Conservation (phyloP, 78 protist genomes). For the Chrysochromulina tobinii region DNA sequence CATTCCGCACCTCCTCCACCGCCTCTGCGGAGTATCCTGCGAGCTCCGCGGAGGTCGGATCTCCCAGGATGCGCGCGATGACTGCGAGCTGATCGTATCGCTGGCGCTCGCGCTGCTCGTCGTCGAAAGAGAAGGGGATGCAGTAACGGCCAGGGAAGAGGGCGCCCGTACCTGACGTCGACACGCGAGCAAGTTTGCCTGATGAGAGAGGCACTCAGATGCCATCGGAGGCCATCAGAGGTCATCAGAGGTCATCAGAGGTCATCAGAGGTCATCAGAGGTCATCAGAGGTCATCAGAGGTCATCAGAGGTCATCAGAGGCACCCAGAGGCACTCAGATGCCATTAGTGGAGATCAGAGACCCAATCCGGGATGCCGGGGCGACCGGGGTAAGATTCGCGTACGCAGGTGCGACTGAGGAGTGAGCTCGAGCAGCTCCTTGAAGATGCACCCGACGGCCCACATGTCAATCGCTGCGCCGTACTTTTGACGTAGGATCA, state of each 20-base stretch:
- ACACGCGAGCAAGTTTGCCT: too few species aligned
- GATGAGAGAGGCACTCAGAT: too few species aligned
- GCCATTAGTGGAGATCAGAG: too few species aligned
- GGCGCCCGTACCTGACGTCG: neutral
- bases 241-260: too few species aligned
- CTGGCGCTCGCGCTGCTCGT: neutral
- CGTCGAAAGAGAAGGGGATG: constrained; percentile 15
- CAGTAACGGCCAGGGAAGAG: constrained; percentile 18
- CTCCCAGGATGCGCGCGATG: neutral
- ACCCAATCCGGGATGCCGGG: too few species aligned
- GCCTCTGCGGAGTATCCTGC: neutral
- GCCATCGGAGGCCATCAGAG: too few species aligned
- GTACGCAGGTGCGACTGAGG: neutral
- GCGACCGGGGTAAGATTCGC: too few species aligned
- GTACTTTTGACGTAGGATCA: neutral
- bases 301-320: too few species aligned
- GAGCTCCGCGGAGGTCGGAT: neutral
- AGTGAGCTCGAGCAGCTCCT: constrained; percentile 30
- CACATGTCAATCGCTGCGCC: constrained; percentile 55
- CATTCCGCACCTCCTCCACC: too few species aligned
- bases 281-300: too few species aligned
- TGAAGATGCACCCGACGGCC: constrained; percentile 59
- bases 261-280: too few species aligned
- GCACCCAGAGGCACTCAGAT: too few species aligned
- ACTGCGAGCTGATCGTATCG: neutral